phyloP scores from a whole-genome alignment of 192 early-diverging fungal genomes.

The Gaertneriomyces semiglobifer region DNA sequence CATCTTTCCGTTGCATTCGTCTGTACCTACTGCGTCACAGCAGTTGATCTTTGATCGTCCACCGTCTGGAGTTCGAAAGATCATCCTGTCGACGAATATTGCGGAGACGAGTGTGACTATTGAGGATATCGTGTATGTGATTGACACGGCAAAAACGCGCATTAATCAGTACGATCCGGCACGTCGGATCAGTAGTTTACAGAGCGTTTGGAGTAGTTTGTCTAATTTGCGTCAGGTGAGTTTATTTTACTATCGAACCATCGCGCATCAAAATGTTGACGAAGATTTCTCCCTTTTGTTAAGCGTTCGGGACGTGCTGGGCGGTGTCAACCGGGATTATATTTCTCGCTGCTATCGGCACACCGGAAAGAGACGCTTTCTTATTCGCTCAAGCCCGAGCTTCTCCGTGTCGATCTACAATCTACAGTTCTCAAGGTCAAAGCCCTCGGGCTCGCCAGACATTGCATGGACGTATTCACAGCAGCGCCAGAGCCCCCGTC shows the following conservation, averaged over 20 bases:
- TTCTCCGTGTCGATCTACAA: conserved; percentile 76
- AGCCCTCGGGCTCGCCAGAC: conserved; percentile 56
- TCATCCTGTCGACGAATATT: conserved; percentile 78
- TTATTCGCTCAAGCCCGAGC: conserved; percentile 61
- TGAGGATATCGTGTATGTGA: conserved; percentile 76
- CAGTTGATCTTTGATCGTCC: conserved; percentile 64
- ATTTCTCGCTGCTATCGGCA: conserved; percentile 52
- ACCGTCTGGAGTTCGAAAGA: conserved; percentile 59
- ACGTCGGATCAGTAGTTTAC: conserved; percentile 39
- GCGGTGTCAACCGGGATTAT: conserved; percentile 63
- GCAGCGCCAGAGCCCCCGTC: conserved; percentile 46
- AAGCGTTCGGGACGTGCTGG: conserved; percentile 88
- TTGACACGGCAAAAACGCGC: conserved; percentile 72
- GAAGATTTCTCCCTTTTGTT: conserved; percentile 18
- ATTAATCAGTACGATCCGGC: conserved; percentile 57
- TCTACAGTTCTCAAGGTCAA: conserved; percentile 64
- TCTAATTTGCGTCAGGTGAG: conserved; percentile 47
- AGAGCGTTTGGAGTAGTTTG: conserved; percentile 33
- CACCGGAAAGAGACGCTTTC: conserved; percentile 31
- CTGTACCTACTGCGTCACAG: conserved; percentile 65
- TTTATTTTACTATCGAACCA: conserved; percentile 38
- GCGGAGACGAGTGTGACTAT: conserved; percentile 80
- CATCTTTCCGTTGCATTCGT: conserved; percentile 62
- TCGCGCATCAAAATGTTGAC: conserved; percentile 34
- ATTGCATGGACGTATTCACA: conserved; percentile 31